Percentiles rank a stretch among this genome's conserved stretches.
Evolutionary conservation across 164 flowering plant genomes (phyloP).

Genomic region (Berberis vulgaris): DNA sequence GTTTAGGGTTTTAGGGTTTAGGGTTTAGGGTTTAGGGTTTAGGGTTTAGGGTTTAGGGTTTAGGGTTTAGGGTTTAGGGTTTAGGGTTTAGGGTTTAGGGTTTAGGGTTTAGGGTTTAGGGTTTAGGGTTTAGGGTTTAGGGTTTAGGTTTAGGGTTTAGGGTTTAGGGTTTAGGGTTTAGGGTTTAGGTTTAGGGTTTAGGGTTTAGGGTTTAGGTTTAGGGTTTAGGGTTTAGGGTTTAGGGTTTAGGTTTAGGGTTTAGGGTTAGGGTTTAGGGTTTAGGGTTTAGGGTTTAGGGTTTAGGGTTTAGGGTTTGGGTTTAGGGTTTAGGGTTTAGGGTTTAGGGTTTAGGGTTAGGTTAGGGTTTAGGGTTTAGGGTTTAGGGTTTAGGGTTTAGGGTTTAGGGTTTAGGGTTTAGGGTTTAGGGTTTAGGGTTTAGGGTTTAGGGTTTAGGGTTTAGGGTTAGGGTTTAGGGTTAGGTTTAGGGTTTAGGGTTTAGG

Average conservation of each 20-base stretch:
- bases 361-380: slow-evolving; percentile 11
- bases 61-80: slow-evolving; percentile 11
- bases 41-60: slow-evolving; percentile 9
- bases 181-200: slow-evolving; percentile 13
- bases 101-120: too few species aligned
- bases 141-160: slow-evolving; percentile 10
- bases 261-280: slow-evolving; percentile 10
- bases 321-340: slow-evolving; percentile 13
- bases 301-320: slow-evolving; percentile 7
- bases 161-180: slow-evolving; percentile 14
- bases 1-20: slow-evolving; percentile 16
- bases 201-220: slow-evolving; percentile 12
- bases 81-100: slow-evolving; percentile 13
- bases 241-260: slow-evolving; percentile 14
- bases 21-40: slow-evolving; percentile 11
- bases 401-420: slow-evolving; percentile 9
- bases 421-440: slow-evolving; percentile 9
- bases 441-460: slow-evolving; percentile 9
- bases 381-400: slow-evolving; percentile 9
- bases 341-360: slow-evolving; percentile 13
- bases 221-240: slow-evolving; percentile 16
- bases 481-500: slow-evolving; percentile 6
- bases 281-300: slow-evolving; percentile 9
- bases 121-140: slow-evolving; percentile 16
- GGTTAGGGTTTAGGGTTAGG: slow-evolving; percentile 15